Evolutionary conservation across 257 asterid species (phyloP), one percentile per base, ranked within the genome.

Genomic region (Solanum corneliomulleri): DNA sequence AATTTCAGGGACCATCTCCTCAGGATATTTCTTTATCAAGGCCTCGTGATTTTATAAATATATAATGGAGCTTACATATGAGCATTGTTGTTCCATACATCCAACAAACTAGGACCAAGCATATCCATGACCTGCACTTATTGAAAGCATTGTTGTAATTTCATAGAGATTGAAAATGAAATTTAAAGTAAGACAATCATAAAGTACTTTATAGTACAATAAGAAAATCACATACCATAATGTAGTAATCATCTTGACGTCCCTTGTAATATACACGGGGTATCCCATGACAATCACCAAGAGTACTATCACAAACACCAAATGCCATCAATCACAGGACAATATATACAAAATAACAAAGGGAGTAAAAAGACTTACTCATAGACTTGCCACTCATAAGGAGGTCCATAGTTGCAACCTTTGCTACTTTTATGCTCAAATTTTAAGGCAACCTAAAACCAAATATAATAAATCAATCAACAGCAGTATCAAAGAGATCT

Each of bases 101-200:
- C 98, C 95, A 94, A 93, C 44, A 96, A 89, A 90, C 98, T 96
- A 31, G 98, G 99, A 45, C 99, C 99, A 86, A 96, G 98, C 94
- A 94, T 94, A 88, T 95, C 99, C 99, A 96, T 96, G 70, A 95
- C 98, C 99, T 96, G 94, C 82, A 91, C 89, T 86, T 11, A 85
- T 41, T n/a, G 49, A 80, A 78, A 25, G n/a, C 45, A 42, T 35
- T 15, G 56, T 20, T 60, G 16, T 9, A 27, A 77, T 23, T 41
- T 71, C 21, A 90, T 16, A 45, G 20, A 18, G 78, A 21, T 87
- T 35, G 33, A 76, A 76, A n/a, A 44, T 44, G 37, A 41, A 76
- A 20, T 76, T 49, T 6, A 3, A 76, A 75, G 35, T 12, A 37
- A 76, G 58, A 76, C 35, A 5, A n/a, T n/a, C 31, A 74, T 74